Conservation (phyloP, 805 yeast genomes). For the Kregervanrija fluxuum region DNA sequence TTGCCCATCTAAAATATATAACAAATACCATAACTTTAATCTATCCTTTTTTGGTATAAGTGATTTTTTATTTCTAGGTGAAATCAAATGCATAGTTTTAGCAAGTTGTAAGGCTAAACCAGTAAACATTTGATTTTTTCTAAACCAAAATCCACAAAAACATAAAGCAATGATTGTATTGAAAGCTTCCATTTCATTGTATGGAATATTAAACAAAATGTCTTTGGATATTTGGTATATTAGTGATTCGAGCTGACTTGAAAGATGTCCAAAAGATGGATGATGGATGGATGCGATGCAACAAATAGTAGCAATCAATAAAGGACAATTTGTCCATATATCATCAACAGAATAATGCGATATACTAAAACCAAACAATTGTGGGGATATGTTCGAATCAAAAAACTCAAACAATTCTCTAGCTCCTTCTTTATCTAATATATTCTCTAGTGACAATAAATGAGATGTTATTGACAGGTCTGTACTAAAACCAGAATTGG, state of each 20-base stretch:
- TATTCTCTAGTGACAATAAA: conserved; percentile 10
- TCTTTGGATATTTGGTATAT: conserved; percentile 25
- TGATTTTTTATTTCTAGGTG: conserved; percentile 12
- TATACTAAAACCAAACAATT: conserved; percentile 58
- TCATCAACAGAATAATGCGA: conserved; percentile 40
- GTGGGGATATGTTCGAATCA: conserved; percentile 50
- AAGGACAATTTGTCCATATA: conserved; percentile 50
- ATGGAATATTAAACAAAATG: conserved; percentile 29
- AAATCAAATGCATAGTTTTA: conserved; percentile 41
- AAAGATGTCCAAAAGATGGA: conserved; percentile 27
- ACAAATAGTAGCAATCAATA: conserved; percentile 52
- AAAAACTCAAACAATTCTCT: conserved; percentile 44
- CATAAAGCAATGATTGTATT: conserved; percentile 57
- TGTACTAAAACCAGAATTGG: no score
- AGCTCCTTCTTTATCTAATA: conserved; percentile 27
- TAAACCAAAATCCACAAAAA: conserved; percentile 63
- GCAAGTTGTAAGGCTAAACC: conserved; percentile 65
- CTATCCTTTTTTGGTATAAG: conserved; percentile 33
- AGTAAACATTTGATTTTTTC: conserved; percentile 57
- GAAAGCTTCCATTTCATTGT: conserved; percentile 42
- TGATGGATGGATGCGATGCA: conserved; percentile 59
- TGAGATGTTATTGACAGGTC: no score
- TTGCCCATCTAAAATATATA: conserved; percentile 62
- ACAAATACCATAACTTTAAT: conserved; percentile 57
- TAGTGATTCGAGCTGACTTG: conserved; percentile 20